Evolutionary conservation across 148 eudicot genomes (phyloP), one percentile per base, ranked within the genome.

Genomic region (Persicaria maculosa): DNA sequence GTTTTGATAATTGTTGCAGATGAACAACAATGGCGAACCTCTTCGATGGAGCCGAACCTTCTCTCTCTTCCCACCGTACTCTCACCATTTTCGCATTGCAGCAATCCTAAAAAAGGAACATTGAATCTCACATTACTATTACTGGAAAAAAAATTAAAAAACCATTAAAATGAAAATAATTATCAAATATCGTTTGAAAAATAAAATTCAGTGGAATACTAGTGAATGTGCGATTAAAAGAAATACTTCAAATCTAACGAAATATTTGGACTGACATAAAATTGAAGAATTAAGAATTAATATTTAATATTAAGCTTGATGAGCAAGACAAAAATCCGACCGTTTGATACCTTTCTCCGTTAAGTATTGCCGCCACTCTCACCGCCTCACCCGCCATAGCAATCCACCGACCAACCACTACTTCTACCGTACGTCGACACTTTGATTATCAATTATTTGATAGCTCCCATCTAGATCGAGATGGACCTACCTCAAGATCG

Each of bases 1-100:
- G 47, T 43, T 65, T 65, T 65, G 70, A 65, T 43, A 65, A 65
- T 65, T 40, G 19, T 65, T 65, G 70, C 45, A 65, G 70, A 65
- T 14, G 3, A 65, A 65, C 70, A 65, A 65, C 70, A 36, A 65
- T 65, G 70, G 70, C 8, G 45, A 16, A 25, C 62, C 62, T 57
- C 25, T 57, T 57, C 62, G 62, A 57, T 57, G 10, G 20, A 57
- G 7, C 62, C 62, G 31, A 57, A 57, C 62, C 62, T 57, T 57
- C 62, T 57, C 62, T 57, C 62, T 57, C 70, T 40, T 65, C 70
- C 20, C 70, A 65, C 46, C 36, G 70, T 65, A 65, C 43, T 65
- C 36, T 65, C 70, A 14, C 70, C 70, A 65, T 40, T 65, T 65
- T 65, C 47, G 40, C 70, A 65, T 46, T 36, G 7, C 70, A 65